Conservation (phyloP, 2,329 filamentous ascomycete genomes). For the Sporothrix phasma region DNA sequence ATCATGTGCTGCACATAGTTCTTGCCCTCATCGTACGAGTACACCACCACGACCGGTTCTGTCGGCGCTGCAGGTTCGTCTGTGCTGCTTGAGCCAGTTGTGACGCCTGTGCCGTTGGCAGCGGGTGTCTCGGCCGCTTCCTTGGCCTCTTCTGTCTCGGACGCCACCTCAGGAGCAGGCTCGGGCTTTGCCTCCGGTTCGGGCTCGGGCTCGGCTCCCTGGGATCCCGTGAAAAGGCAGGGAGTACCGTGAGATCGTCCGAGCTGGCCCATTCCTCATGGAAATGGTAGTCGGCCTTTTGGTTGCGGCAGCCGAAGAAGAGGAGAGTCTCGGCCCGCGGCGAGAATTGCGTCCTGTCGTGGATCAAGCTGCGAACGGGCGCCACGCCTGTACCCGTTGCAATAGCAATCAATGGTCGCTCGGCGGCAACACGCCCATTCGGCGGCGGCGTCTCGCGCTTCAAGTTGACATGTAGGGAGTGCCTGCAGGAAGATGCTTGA, state of each 20-base stretch:
- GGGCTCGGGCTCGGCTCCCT: constrained; percentile 1
- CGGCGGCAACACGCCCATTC: constrained; percentile 32
- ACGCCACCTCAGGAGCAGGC: neutral
- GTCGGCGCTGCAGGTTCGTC: neutral
- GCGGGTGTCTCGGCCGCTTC: neutral
- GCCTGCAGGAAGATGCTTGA: constrained; percentile 52
- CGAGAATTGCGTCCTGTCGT: constrained; percentile 47
- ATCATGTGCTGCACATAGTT: constrained; percentile 49
- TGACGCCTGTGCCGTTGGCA: neutral
- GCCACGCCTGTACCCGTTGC: constrained; percentile 82
- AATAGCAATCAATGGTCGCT: constrained; percentile 60
- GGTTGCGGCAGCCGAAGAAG: constrained; percentile 78
- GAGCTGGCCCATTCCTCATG: constrained; percentile 55
- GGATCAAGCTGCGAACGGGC: constrained; percentile 71
- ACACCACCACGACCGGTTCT: neutral
- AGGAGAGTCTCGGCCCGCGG: constrained; percentile 39
- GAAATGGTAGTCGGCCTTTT: constrained; percentile 71
- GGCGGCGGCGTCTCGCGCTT: constrained; percentile 38
- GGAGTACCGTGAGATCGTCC: constrained; percentile 27
- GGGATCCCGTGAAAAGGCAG: constrained; percentile 41
- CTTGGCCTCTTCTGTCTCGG: neutral
- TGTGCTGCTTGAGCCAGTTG: neutral
- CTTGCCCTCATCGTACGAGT: constrained; percentile 29
- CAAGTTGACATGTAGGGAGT: constrained; percentile 52
- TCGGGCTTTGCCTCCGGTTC: neutral